Percentiles rank a stretch among this genome's conserved stretches.
Conservation (phyloP, 257 asterid genomes). For the Salvia rosmarinus region DNA sequence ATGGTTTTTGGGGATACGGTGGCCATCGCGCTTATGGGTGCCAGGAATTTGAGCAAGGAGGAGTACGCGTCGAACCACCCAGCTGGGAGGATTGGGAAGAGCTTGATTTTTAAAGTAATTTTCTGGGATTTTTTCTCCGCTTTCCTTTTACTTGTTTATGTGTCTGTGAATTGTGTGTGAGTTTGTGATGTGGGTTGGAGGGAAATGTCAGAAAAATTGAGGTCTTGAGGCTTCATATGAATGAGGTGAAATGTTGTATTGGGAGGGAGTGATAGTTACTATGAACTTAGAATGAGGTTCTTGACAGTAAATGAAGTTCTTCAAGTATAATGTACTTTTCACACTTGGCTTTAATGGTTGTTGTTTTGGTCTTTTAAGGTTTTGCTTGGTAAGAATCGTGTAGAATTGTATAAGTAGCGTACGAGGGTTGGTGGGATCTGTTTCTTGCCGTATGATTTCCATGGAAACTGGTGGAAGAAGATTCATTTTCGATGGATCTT, state of each 20-base stretch:
- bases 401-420: background rate
- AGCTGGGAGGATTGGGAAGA: slow-evolving; percentile 59
- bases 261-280: background rate
- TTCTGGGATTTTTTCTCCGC: background rate
- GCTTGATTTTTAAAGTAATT: slow-evolving; percentile 74
- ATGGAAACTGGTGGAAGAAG: background rate
- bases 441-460: background rate
- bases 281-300: background rate
- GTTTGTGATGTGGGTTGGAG: slow-evolving; percentile 12
- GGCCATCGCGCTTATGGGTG: slow-evolving; percentile 85
- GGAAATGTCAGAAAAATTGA: slow-evolving; percentile 14
- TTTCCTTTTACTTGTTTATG: background rate
- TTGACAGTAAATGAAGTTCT: background rate
- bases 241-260: background rate
- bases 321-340: background rate
- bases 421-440: slow-evolving; percentile 16
- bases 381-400: background rate
- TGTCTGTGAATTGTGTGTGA: background rate
- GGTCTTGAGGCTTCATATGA: slow-evolving; percentile 11
- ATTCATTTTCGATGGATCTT: slow-evolving; percentile 15
- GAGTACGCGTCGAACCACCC: slow-evolving; percentile 84
- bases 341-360: slow-evolving; percentile 11
- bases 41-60: slow-evolving; percentile 75
- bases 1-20: slow-evolving; percentile 87
- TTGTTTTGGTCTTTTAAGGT: background rate